Evolutionary conservation across 2,329 filamentous ascomycete genomes (phyloP), one percentile per base, ranked within the genome.

Genomic region (Talaromyces sp.): DNA sequence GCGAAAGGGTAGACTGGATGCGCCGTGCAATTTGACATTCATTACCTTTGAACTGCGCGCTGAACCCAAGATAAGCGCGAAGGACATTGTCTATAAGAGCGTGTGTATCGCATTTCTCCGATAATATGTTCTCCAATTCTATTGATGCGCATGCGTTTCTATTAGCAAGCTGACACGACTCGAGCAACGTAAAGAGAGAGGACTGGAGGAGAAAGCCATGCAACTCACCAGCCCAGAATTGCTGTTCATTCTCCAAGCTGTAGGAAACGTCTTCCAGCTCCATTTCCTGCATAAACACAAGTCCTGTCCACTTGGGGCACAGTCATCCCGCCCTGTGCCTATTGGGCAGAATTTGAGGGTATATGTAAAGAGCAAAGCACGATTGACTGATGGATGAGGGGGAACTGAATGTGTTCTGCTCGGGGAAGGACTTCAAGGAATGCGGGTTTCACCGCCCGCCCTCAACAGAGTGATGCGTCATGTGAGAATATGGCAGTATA

Each of bases 221-320:
- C 2, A 21, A 36, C 82, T 72, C 73, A 96, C 92, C 89, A 75
- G 86, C 81, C 93, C 91, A 97, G 78, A 96, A 91, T 76, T 92
- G 87, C 73, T 91, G 84, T 77, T 91, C 89, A 74, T 85, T 87
- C 75, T 92, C 88, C 74, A 89, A 81, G 70, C 80, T 81, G 74
- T 84, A 82, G 67, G 81, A 82, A 69, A 83, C 82, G 75, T 91
- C 87, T 56, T 51, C 59, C 76, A 84, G 83, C 77, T 89, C 77
- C 84, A 87, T 86, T 73, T 74, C 75, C 76, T 71, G 66, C 67
- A 69, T 67, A 69, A 71, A 67, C 65, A 65, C 73, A 54, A 50
- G 21, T 41, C 31, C 40, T 25, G 33, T 17, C 45, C 52, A 45
- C 66, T 66, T 66, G 63, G 46, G 28, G 55, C 37, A 56, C 67